These are phyloP conservation scores for Ambrosiella beaveri DNA, from an alignment of 2,329 filamentous ascomycete genomes.

Conservation along the genomic window DNA sequence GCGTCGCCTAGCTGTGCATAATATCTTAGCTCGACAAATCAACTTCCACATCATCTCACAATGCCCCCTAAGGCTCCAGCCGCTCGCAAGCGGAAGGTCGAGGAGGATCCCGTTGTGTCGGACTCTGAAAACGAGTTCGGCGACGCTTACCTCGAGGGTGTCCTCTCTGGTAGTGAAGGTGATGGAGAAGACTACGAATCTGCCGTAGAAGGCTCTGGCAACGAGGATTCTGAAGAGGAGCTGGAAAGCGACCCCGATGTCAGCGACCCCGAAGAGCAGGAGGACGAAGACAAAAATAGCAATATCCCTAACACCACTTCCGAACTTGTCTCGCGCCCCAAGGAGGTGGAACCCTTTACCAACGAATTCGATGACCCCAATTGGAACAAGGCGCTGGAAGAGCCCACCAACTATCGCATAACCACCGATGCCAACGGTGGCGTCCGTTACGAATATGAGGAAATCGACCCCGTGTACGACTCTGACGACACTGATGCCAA, in stretches of 20 bases:
- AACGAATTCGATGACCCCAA: slow-evolving; percentile 20
- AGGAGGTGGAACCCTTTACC: slow-evolving; percentile 18
- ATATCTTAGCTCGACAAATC: background rate
- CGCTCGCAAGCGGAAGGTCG: slow-evolving; percentile 47
- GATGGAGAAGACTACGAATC: slow-evolving; percentile 34
- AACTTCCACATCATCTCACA: background rate
- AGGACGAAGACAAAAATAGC: slow-evolving; percentile 22
- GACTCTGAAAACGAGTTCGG: slow-evolving; percentile 45
- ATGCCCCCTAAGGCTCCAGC: slow-evolving; percentile 6
- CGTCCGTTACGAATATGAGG: slow-evolving; percentile 76
- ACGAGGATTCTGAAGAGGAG: slow-evolving; percentile 21
- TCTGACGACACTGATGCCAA: slow-evolving; percentile 83
- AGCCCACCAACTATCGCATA: slow-evolving; percentile 31
- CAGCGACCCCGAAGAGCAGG: slow-evolving; percentile 18
- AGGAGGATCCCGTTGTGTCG: slow-evolving; percentile 25
- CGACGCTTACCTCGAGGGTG: slow-evolving; percentile 36
- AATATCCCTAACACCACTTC: slow-evolving; percentile 25
- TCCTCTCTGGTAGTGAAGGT: slow-evolving; percentile 40
- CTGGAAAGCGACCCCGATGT: slow-evolving; percentile 24
- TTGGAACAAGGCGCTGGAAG: slow-evolving; percentile 5
- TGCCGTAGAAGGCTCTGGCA: slow-evolving; percentile 23
- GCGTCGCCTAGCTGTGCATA: background rate
- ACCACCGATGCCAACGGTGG: slow-evolving; percentile 79
- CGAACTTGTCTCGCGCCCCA: slow-evolving; percentile 15
- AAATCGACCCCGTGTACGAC: slow-evolving; percentile 88